Percentiles rank a stretch among this genome's conserved stretches.
Evolutionary conservation across 495 filamentous ascomycete genomes (phyloP).

Genomic region (Penicillium herquei): DNA sequence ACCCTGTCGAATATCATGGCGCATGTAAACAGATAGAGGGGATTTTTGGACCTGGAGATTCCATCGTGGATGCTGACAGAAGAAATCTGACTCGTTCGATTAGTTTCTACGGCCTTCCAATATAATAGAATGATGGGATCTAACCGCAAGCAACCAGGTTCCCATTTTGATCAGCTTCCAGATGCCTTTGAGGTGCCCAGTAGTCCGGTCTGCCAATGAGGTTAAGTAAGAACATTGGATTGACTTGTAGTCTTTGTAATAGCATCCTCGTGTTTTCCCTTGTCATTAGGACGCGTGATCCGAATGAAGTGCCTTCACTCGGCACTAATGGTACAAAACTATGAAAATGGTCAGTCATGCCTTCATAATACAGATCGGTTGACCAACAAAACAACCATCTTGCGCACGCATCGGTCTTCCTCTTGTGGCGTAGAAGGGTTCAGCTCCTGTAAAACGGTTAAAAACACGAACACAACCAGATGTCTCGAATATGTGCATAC

Average conservation of each 20-base stretch:
- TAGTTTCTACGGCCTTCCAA: neutral
- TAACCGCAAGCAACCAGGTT: conserved; percentile 8
- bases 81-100: conserved; percentile 2
- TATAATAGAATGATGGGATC: neutral
- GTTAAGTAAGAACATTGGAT: conserved; percentile 5
- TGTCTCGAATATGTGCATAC: neutral
- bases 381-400: conserved; percentile 9
- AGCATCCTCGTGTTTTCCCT: conserved; percentile 1
- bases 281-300: conserved; percentile 6
- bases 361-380: neutral
- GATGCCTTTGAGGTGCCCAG: conserved; percentile 7
- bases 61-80: conserved; percentile 17
- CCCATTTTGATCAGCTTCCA: conserved; percentile 6
- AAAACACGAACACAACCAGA: too few relatives aligned
- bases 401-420: neutral
- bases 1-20: conserved; percentile 6
- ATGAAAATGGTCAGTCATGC: neutral
- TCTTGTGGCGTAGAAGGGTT: neutral
- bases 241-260: conserved; percentile 6
- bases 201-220: conserved; percentile 3
- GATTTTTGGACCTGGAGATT: conserved; percentile 13
- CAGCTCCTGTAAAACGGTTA: too few relatives aligned
- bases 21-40: conserved; percentile 12
- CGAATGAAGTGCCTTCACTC: conserved; percentile 8
- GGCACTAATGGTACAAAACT: conserved; percentile 12